Evolutionary conservation across 2,329 filamentous ascomycete genomes (phyloP).

Genomic region (Diaporthe citriasiana): DNA sequence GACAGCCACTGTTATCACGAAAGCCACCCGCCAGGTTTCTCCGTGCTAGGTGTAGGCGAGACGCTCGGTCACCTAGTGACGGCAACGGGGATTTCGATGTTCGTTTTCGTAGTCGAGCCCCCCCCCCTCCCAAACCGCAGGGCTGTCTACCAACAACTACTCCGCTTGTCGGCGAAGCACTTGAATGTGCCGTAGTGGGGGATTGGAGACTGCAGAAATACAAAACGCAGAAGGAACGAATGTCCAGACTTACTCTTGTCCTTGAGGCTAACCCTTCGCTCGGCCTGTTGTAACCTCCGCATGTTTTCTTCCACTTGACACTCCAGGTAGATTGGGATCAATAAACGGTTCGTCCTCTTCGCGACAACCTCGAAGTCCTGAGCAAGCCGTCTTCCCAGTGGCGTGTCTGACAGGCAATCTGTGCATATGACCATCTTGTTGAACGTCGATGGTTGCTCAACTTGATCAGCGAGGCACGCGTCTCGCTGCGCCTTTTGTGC

Average conservation of each 20-base stretch:
- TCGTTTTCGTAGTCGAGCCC: neutral
- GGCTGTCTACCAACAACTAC: neutral
- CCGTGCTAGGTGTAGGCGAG: neutral
- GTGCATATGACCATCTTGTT: conserved; percentile 49
- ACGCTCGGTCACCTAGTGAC: neutral
- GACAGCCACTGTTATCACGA: neutral
- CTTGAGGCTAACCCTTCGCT: conserved; percentile 45
- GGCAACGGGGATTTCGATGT: neutral
- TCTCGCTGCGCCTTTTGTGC: conserved; percentile 41
- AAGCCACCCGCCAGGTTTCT: neutral
- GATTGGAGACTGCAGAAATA: no score
- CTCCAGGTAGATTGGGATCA: conserved; percentile 49
- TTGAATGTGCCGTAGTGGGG: no score
- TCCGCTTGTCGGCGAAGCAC: no score
- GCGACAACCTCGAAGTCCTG: conserved; percentile 48
- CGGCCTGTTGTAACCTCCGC: conserved; percentile 44
- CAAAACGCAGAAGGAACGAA: neutral
- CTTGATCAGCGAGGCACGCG: conserved; percentile 47
- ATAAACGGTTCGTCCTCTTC: conserved; percentile 45
- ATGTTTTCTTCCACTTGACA: conserved; percentile 46
- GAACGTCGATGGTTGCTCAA: conserved; percentile 44
- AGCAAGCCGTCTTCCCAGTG: conserved; percentile 45
- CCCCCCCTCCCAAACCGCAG: neutral
- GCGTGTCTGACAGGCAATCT: conserved; percentile 48
- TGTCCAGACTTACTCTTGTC: conserved; percentile 40